phyloP scores from a whole-genome alignment of 2,329 filamentous ascomycete species.

The Dichotomopilus funicola region DNA sequence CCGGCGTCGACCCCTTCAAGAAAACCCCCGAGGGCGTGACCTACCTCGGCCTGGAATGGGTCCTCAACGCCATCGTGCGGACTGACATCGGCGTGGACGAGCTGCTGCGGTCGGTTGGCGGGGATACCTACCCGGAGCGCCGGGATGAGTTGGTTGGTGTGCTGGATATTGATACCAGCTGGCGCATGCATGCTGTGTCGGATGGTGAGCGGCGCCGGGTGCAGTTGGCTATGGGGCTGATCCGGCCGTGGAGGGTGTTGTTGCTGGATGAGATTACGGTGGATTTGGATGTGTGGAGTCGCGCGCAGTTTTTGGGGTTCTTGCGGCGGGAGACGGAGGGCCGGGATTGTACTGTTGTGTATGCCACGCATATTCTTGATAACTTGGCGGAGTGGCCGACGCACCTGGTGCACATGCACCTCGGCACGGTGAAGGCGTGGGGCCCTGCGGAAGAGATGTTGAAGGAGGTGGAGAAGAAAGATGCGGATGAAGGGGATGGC shows the following conservation, averaged over 20 bases:
- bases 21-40: slow-evolving; percentile 87
- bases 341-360: slow-evolving; percentile 84
- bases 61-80: slow-evolving; percentile 91
- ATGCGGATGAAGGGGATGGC: slow-evolving; percentile 28
- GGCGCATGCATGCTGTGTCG: slow-evolving; percentile 93
- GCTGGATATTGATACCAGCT: slow-evolving; percentile 82
- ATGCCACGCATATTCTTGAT: slow-evolving; percentile 95
- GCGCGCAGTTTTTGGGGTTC: slow-evolving; percentile 79
- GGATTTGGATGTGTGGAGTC: slow-evolving; percentile 80
- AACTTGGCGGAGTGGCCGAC: slow-evolving; percentile 93
- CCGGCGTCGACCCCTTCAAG: slow-evolving; percentile 86
- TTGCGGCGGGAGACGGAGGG: slow-evolving; percentile 79
- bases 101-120: slow-evolving; percentile 78
- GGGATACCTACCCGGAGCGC: slow-evolving; percentile 71
- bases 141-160: slow-evolving; percentile 82
- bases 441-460: slow-evolving; percentile 67
- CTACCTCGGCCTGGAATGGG: slow-evolving; percentile 96
- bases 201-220: slow-evolving; percentile 89
- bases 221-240: slow-evolving; percentile 90
- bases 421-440: slow-evolving; percentile 83
- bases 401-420: slow-evolving; percentile 90
- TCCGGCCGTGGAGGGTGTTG: slow-evolving; percentile 85
- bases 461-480: slow-evolving; percentile 36
- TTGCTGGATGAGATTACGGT: slow-evolving; percentile 96
- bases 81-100: slow-evolving; percentile 90